phyloP scores from a whole-genome alignment of 2,329 filamentous ascomycete genomes.

The Fusarium haematococcum region DNA sequence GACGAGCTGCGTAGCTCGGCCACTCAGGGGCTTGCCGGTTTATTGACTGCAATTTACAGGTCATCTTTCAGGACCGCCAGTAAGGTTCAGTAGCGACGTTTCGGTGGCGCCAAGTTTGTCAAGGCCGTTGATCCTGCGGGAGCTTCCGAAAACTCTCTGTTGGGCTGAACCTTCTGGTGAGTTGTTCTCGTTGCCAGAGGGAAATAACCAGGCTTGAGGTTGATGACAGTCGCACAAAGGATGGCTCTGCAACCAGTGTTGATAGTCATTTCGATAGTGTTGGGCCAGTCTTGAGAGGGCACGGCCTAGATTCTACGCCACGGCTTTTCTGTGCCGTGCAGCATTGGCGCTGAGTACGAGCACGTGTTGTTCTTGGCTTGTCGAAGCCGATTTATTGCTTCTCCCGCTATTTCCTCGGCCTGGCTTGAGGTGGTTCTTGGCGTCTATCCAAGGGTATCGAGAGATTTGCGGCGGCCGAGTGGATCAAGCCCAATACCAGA shows the following conservation, averaged over 20 bases:
- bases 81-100: conserved; percentile 27
- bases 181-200: neutral
- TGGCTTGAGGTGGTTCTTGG: neutral
- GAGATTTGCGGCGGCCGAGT: neutral
- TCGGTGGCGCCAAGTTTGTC: conserved; percentile 21
- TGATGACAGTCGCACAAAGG: neutral
- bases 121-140: conserved; percentile 25
- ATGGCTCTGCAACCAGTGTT: neutral
- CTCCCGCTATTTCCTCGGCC: neutral
- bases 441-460: neutral
- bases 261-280: neutral
- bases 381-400: neutral
- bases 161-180: neutral
- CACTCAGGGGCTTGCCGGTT: conserved; percentile 22
- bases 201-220: neutral
- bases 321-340: neutral
- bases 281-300: neutral
- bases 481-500: neutral
- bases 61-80: conserved; percentile 13
- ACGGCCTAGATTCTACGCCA: neutral
- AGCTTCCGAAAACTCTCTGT: conserved; percentile 24
- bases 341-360: neutral
- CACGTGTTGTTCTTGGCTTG: neutral
- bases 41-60: conserved; percentile 14
- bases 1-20: neutral